A percentile compares a stretch with the other conserved stretches of the same genome.
Conservation (phyloP, 78 protist species). For the Dictyostelium firmibasis region DNA sequence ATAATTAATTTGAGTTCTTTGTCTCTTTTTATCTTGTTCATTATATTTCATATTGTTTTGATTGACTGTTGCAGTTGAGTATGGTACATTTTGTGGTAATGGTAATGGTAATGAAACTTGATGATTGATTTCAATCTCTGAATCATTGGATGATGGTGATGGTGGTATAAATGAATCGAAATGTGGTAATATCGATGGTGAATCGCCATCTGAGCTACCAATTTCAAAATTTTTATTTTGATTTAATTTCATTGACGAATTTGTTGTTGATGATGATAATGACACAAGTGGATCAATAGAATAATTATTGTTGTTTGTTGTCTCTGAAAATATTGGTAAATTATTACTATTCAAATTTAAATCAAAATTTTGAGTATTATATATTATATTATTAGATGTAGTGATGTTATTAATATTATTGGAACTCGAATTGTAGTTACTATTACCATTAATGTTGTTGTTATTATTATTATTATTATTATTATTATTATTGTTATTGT, state of each 20-base stretch:
- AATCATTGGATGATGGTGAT: not conserved
- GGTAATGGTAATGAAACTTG: not conserved
- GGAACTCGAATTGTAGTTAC: no score
- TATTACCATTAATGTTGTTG: no score
- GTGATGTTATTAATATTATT: no score
- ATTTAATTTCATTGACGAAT: not conserved
- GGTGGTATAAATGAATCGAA: slow-evolving; percentile 10
- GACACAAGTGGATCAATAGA: not conserved
- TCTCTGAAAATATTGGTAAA: not conserved
- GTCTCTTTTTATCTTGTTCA: not conserved
- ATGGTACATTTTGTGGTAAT: not conserved
- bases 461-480: no score
- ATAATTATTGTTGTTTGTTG: no score
- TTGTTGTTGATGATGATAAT: no score
- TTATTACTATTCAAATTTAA: no score
- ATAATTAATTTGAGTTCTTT: not conserved
- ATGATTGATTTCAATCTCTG: not conserved
- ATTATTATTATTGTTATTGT: no score
- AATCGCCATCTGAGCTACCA: not conserved
- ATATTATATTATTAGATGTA: no score
- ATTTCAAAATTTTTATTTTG: not conserved
- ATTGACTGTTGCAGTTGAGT: not conserved
- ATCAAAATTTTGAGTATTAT: not conserved
- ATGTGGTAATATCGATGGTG: not conserved
- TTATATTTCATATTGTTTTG: not conserved